Percentiles rank a stretch among this genome's conserved stretches.
Evolutionary conservation across 306 rosid genomes (phyloP).

Genomic region (Gleditsia sinensis): DNA sequence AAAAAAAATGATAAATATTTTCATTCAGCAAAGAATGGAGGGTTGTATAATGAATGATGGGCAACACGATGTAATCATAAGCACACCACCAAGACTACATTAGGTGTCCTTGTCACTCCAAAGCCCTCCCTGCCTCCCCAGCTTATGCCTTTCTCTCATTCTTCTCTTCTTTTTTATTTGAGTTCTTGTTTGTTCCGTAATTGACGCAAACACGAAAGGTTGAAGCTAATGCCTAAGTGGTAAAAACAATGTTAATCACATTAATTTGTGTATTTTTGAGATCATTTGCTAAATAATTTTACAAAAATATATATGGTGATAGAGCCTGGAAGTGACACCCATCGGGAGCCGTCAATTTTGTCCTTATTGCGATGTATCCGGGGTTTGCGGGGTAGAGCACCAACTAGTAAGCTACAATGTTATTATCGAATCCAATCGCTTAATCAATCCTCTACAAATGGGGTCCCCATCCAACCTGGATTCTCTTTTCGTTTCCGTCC

Average conservation of each 20-base stretch:
- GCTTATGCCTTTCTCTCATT: neutral
- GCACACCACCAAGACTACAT: constrained; percentile 6
- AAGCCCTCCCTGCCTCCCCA: too few species aligned
- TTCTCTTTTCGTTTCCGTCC: too few species aligned
- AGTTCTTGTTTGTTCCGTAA: neutral
- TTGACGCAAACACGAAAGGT: constrained; percentile 6
- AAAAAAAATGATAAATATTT: neutral
- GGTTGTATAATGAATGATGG: constrained; percentile 19
- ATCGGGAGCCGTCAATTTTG: too few species aligned
- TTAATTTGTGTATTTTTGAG: too few species aligned
- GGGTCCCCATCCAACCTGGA: neutral
- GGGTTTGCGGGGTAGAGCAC: constrained; percentile 6
- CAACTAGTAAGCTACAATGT: constrained; percentile 9
- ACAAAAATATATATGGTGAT: too few species aligned
- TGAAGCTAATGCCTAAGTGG: neutral
- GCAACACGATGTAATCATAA: constrained; percentile 18
- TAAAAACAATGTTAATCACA: too few species aligned
- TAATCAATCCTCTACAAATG: neutral
- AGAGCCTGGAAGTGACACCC: too few species aligned
- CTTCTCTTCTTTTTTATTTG: too few species aligned
- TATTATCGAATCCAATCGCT: neutral
- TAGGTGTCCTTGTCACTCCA: neutral
- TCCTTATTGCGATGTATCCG: too few species aligned
- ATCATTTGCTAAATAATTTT: too few species aligned
- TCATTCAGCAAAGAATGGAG: too few species aligned